Evolutionary conservation across 1,284 basidiomycete genomes (phyloP), one percentile per base, ranked within the genome.

Genomic region (Moesziomyces antarcticus): DNA sequence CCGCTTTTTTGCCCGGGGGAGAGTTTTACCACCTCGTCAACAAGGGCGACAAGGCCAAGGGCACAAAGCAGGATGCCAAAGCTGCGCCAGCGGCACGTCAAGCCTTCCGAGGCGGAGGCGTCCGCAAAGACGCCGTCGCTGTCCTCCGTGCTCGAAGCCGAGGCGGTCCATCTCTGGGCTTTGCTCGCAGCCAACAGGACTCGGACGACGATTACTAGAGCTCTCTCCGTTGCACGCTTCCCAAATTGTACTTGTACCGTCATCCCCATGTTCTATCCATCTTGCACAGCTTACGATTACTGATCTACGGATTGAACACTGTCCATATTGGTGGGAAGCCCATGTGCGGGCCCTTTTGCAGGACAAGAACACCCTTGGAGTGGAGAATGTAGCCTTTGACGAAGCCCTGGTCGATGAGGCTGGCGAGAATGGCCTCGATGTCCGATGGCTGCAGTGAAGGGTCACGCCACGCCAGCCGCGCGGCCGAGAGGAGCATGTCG

Each of bases 331-430:
- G 80, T 13, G 83, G 84, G 56, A 85, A 85, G 16, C 85, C 85
- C 35, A 77, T 77, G 16, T 72, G 57, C 21, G 79, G 69, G 2
- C 82, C 83, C 21, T 84, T 84, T 56, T 85, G 84, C 42, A 85
- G 54, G 4, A 85, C 85, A 8, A 85, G 58, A 56, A 84, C 64
- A 18, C 73, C 68, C 46, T 83, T 83, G 27, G 80, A 80, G 51
- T 85, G 85, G 18, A 84, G 61, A 14, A 85, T 84, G 75, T 86
- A 86, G 3, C 82, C 85, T 56, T 86, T 86, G 57, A 85, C 58
- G 64, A 84, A 84, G 37, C 85, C 85, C 76, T 85, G 85, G 48
- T 86, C 85, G 59, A 86, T 80, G 43, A 86, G 63, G 35, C 82
- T 83, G 2, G 80, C 82, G 13, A 81, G 75, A 61, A 86, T 81